phyloP scores from a whole-genome alignment of 2,329 filamentous ascomycete species.

The Monilinia laxa region DNA sequence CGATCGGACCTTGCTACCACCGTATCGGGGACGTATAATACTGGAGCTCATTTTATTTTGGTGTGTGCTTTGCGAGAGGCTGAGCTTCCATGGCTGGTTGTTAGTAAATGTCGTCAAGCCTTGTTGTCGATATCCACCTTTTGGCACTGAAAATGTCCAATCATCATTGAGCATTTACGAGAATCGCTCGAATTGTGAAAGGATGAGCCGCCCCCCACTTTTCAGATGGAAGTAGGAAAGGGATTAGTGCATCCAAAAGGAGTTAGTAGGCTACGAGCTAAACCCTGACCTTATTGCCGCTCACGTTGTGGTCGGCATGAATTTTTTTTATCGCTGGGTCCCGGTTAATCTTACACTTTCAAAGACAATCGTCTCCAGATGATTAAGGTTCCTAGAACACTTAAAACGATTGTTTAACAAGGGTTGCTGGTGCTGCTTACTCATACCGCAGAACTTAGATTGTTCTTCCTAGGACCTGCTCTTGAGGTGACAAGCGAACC shows the following conservation, averaged over 20 bases:
- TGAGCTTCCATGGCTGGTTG: background rate
- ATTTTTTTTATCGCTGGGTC: background rate
- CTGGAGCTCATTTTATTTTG: conserved; percentile 4
- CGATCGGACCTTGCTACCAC: conserved; percentile 17
- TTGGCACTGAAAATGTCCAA: background rate
- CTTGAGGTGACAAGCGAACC: background rate
- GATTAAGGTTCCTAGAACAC: background rate
- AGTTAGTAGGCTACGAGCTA: conserved; percentile 1
- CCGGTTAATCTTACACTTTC: no score
- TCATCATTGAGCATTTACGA: background rate
- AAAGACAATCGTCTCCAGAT: background rate
- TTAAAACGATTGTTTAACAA: background rate
- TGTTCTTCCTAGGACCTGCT: no score
- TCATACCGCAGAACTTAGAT: background rate
- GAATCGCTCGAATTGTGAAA: background rate
- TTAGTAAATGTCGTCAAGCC: background rate
- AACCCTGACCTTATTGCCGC: background rate
- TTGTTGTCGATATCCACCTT: conserved; percentile 1
- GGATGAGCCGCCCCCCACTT: background rate
- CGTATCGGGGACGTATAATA: conserved; percentile 10
- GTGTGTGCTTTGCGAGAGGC: background rate
- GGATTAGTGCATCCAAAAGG: background rate
- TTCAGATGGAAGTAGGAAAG: background rate
- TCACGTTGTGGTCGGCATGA: background rate
- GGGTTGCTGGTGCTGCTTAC: no score